These are phyloP conservation scores for Vitis hybrid DNA, from an alignment of 177 flowering plant genomes.

Conservation along the genomic window DNA sequence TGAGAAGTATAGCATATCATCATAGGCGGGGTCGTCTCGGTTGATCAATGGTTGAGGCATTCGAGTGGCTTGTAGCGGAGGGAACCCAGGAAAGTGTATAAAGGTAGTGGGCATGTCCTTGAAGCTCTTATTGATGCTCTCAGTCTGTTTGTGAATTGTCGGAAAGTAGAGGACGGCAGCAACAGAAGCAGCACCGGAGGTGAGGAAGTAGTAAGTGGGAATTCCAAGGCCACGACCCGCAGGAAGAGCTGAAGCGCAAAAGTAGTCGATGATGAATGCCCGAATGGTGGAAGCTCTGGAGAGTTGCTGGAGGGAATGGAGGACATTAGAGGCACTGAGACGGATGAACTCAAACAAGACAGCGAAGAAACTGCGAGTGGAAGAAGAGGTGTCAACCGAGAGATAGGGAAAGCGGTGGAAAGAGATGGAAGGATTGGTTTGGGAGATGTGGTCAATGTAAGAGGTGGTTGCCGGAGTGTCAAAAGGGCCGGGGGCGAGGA, in stretches of 20 bases:
- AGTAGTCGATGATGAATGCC: constrained; percentile 10
- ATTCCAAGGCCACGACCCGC: background rate
- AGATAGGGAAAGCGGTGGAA: no score
- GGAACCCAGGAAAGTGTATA: background rate
- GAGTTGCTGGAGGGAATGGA: background rate
- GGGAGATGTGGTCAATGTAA: no score
- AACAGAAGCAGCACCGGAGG: background rate
- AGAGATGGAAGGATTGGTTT: no score
- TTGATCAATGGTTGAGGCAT: background rate
- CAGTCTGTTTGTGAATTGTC: no score
- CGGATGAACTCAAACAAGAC: background rate
- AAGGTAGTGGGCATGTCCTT: background rate
- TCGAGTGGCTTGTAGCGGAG: background rate
- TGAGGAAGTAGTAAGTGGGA: constrained; percentile 5
- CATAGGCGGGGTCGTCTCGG: background rate
- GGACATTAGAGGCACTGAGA: background rate
- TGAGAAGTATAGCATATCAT: background rate
- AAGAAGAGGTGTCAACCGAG: no score
- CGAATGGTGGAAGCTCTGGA: background rate
- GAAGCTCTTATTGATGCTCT: no score
- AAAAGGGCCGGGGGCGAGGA: no score
- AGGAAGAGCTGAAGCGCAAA: background rate
- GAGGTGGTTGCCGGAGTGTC: no score
- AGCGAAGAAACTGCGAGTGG: no score
- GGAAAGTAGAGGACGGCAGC: no score